A percentile compares a stretch with the other conserved stretches of the same genome.
These are phyloP conservation scores for Diaporthe sp. DNA, from an alignment of 2,329 filamentous ascomycete genomes.

Conservation along the genomic window DNA sequence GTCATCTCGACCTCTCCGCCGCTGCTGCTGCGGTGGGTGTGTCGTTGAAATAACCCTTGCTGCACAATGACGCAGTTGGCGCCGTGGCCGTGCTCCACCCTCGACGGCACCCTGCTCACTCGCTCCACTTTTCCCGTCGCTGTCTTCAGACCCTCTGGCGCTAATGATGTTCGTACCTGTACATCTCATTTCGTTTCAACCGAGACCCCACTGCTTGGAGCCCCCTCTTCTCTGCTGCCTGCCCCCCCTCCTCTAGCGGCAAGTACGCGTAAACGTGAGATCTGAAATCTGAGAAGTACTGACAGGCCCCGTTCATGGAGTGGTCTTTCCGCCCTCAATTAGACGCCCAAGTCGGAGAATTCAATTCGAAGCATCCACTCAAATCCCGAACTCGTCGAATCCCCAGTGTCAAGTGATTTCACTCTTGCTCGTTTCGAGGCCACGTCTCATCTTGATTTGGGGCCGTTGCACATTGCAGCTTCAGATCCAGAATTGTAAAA, in stretches of 20 bases:
- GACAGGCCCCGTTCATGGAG: background rate
- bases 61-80: constrained; percentile 39
- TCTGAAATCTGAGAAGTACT: constrained; percentile 21
- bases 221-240: background rate
- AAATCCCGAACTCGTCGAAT: background rate
- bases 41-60: constrained; percentile 42
- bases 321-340: constrained; percentile 18
- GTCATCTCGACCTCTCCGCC: background rate
- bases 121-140: constrained; percentile 27
- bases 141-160: background rate
- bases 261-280: constrained; percentile 20
- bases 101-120: background rate
- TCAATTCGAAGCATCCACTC: constrained; percentile 6
- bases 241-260: background rate
- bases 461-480: background rate
- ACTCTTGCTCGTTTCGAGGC: constrained; percentile 9
- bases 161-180: background rate
- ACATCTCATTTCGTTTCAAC: background rate
- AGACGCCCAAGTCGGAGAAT: constrained; percentile 23
- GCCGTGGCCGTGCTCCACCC: constrained; percentile 7
- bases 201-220: background rate
- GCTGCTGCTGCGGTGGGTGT: constrained; percentile 38
- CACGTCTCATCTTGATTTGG: constrained; percentile 31
- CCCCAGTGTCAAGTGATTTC: background rate
- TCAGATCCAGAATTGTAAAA: background rate